Percentiles rank a stretch among this genome's conserved stretches.
Evolutionary conservation across 1,284 basidiomycete genomes (phyloP).

Genomic region (Cutaneotrichosporon cutaneum): DNA sequence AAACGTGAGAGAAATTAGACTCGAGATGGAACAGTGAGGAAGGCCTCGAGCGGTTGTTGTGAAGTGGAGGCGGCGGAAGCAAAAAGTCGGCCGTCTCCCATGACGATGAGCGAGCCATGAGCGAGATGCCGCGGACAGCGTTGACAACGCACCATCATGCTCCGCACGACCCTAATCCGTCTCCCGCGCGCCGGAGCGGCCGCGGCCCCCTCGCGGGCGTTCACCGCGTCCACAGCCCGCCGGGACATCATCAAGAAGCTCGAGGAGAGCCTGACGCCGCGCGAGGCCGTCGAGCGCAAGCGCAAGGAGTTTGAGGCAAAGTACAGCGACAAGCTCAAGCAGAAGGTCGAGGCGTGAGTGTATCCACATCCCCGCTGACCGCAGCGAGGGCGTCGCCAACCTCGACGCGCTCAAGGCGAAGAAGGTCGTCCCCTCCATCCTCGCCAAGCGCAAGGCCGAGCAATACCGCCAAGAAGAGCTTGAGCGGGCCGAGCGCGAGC

Average conservation of each 20-base stretch:
- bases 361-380: no score
- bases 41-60: neutral
- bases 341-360: conserved; percentile 48
- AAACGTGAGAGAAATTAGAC: neutral
- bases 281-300: conserved; percentile 50
- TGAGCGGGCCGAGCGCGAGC: conserved; percentile 14
- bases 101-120: neutral
- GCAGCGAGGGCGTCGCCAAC: conserved; percentile 45
- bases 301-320: conserved; percentile 48
- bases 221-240: conserved; percentile 10
- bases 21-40: neutral
- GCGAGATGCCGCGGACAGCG: neutral
- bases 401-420: conserved; percentile 52
- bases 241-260: conserved; percentile 32
- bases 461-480: conserved; percentile 23
- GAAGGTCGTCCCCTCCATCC: conserved; percentile 38
- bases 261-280: conserved; percentile 42
- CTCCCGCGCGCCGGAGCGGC: conserved; percentile 4
- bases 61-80: conserved; percentile 11
- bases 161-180: conserved; percentile 11
- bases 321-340: conserved; percentile 51
- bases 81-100: conserved; percentile 3
- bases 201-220: conserved; percentile 4
- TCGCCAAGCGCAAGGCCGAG: conserved; percentile 34
- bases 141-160: conserved; percentile 7